These are phyloP conservation scores for Yamadazyma blattariae DNA, from an alignment of 1,139 yeast genomes.

Conservation along the genomic window DNA sequence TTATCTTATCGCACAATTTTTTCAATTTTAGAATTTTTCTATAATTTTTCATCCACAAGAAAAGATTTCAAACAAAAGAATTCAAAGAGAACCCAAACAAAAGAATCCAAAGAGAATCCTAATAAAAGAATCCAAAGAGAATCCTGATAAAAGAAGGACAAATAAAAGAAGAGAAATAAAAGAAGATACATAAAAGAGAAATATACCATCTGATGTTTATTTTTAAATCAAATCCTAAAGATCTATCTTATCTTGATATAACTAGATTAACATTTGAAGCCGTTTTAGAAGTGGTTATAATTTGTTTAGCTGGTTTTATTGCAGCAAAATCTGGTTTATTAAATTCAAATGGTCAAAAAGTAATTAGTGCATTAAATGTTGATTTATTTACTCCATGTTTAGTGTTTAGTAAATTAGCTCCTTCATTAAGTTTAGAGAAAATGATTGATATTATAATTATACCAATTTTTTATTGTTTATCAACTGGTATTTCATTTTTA, in stretches of 20 bases:
- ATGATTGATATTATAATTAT: conserved; percentile 68
- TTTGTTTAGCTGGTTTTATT: conserved; percentile 68
- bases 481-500: conserved; percentile 58
- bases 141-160: too few relatives aligned
- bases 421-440: conserved; percentile 64
- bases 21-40: too few relatives aligned
- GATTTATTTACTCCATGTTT: conserved; percentile 83
- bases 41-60: too few relatives aligned
- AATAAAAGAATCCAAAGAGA: too few relatives aligned
- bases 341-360: conserved; percentile 60
- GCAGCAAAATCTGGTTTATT: conserved; percentile 64
- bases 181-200: too few relatives aligned
- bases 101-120: too few relatives aligned
- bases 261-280: conserved; percentile 73
- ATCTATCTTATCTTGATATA: conserved; percentile 52
- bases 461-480: conserved; percentile 66
- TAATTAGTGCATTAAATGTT: conserved; percentile 66
- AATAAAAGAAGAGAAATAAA: too few relatives aligned
- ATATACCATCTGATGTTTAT: too few relatives aligned
- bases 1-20: too few relatives aligned
- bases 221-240: conserved; percentile 1
- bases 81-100: too few relatives aligned
- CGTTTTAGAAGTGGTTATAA: conserved; percentile 70
- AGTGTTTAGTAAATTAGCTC: conserved; percentile 76
- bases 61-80: too few relatives aligned